A percentile compares a stretch with the other conserved stretches of the same genome.
phyloP scores from a whole-genome alignment of 495 filamentous ascomycete genomes.

The Aspergillus affinis region DNA sequence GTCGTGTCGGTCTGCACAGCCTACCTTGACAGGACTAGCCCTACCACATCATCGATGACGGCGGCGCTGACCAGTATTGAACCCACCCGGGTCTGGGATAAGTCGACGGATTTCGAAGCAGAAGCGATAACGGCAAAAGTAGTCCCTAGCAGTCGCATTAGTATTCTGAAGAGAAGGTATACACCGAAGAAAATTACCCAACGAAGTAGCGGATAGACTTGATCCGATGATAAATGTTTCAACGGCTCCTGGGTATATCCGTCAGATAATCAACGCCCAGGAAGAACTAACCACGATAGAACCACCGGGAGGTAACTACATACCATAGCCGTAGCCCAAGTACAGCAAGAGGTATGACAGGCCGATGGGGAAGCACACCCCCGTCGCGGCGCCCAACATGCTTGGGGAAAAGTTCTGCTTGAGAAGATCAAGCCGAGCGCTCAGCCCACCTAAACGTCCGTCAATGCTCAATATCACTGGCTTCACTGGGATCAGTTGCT shows the following conservation, averaged over 20 bases:
- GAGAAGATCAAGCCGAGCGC: slow-evolving; percentile 32
- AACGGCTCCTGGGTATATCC: slow-evolving; percentile 28
- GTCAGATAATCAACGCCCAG: background rate
- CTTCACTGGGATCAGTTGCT: background rate
- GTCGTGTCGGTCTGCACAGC: background rate
- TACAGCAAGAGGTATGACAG: slow-evolving; percentile 33
- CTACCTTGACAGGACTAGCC: slow-evolving; percentile 68
- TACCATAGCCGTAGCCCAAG: slow-evolving; percentile 34
- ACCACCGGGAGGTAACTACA: background rate
- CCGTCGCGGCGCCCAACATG: slow-evolving; percentile 32
- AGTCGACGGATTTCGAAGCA: slow-evolving; percentile 25
- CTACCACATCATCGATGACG: slow-evolving; percentile 81
- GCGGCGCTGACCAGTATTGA: slow-evolving; percentile 56
- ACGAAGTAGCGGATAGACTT: slow-evolving; percentile 34
- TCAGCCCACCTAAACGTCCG: slow-evolving; percentile 30
- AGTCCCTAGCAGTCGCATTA: slow-evolving; percentile 18
- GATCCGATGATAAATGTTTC: slow-evolving; percentile 40
- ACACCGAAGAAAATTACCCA: slow-evolving; percentile 21
- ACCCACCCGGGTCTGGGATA: slow-evolving; percentile 33
- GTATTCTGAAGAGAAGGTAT: background rate
- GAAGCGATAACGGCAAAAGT: slow-evolving; percentile 37
- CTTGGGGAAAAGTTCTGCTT: slow-evolving; percentile 34
- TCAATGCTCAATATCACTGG: background rate
- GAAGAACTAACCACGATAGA: too few species aligned
- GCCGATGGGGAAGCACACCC: slow-evolving; percentile 34